Evolutionary conservation across 371 early-diverging fungal species (phyloP), one percentile per base, ranked within the genome.

Genomic region (Vairimorpha necatrix): DNA sequence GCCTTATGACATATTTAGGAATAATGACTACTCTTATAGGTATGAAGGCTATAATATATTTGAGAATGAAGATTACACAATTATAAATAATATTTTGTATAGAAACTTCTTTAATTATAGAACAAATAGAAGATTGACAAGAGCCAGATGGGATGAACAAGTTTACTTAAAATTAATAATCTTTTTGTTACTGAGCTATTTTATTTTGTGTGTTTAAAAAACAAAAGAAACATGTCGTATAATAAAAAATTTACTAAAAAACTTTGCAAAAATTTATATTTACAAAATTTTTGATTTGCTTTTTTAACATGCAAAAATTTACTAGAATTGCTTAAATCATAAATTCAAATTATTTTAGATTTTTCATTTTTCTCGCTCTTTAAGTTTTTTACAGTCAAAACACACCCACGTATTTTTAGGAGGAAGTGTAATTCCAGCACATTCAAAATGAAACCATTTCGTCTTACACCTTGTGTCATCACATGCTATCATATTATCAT

Each of bases 321-420:
- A n/a, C n/a, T n/a, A n/a, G n/a, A 56, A 26, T 26, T 16, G 11
- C 11, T 22, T 22, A 16, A 56, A 56, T 18, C 24, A 56, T 56
- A 16, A 22, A 56, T 56, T 56, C 30, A 9, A 0, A 24, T 26
- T 20, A 32, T 30, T 60, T 22, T 24, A 6, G n/a, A n/a, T n/a
- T n/a, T n/a, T n/a, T n/a, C n/a, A n/a, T n/a, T n/a, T n/a, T 66
- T 39, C 4, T 28, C 28, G 18, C 16, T 26, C 11, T 66, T 46
- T 46, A 20, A 47, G 26, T 28, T 74, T 74, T 22, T 34, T 75
- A 80, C 91, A 91, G 42, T 89, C 89, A 22, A 88, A 86, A 80
- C 95, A 95, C 74, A 89, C 91, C 95, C 95, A 95, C 78, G 90
- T 89, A 28, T 92, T 93, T 78, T 90, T 91, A 38, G 92, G 92